Conservation (phyloP, 306 rosid species). For the Quercus variabilis region DNA sequence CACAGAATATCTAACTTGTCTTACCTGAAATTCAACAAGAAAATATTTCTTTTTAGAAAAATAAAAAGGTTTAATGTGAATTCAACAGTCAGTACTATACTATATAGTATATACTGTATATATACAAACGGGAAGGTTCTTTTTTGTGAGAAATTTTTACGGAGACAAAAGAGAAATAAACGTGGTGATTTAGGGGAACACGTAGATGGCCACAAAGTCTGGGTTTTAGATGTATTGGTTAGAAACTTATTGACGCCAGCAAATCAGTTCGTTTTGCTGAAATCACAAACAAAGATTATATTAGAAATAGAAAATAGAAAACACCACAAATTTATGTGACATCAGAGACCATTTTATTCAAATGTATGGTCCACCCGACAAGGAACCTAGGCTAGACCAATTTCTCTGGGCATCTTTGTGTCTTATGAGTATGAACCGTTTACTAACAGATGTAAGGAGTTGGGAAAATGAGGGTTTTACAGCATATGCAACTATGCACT, state of each 20-base stretch:
- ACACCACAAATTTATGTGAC: slow-evolving; percentile 29
- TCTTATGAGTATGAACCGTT: slow-evolving; percentile 26
- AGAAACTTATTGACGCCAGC: slow-evolving; percentile 53
- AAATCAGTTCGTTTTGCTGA: slow-evolving; percentile 61
- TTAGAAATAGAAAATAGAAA: slow-evolving; percentile 17
- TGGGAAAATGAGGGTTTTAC: slow-evolving; percentile 19
- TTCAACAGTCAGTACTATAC: slow-evolving; percentile 8
- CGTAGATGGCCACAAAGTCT: slow-evolving; percentile 29
- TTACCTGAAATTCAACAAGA: not conserved
- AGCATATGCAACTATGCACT: slow-evolving; percentile 15
- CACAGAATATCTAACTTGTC: not conserved
- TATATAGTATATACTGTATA: not conserved
- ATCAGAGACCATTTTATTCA: slow-evolving; percentile 31
- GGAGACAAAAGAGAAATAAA: not conserved
- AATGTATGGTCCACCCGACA: slow-evolving; percentile 42
- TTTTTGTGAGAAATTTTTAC: slow-evolving; percentile 22
- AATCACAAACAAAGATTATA: slow-evolving; percentile 29
- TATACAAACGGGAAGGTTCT: slow-evolving; percentile 11
- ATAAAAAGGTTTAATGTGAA: not conserved
- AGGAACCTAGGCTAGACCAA: slow-evolving; percentile 23
- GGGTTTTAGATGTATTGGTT: slow-evolving; percentile 44
- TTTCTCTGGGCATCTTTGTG: slow-evolving; percentile 14
- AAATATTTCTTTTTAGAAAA: not conserved
- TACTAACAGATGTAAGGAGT: slow-evolving; percentile 38
- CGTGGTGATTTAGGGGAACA: not conserved